These are phyloP conservation scores for Mycosphaerella sp. DNA, from an alignment of 2,329 filamentous ascomycete genomes.

Conservation along the genomic window DNA sequence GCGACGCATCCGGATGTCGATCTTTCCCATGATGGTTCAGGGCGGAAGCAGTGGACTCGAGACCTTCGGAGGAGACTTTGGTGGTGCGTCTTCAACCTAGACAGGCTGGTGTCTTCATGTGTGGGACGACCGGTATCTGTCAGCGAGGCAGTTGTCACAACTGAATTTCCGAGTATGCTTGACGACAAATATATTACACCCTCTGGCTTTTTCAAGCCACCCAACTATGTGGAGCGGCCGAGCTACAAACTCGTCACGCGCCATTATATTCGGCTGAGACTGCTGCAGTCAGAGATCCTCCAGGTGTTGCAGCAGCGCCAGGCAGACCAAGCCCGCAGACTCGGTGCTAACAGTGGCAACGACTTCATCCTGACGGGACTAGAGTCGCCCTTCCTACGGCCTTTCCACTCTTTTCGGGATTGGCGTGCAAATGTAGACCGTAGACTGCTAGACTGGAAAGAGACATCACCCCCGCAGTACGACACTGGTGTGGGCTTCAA, in stretches of 20 bases:
- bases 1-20: constrained; percentile 18
- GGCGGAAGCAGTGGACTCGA: constrained; percentile 73
- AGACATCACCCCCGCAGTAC: constrained; percentile 65
- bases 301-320: constrained; percentile 92
- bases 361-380: constrained; percentile 71
- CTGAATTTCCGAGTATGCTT: constrained; percentile 81
- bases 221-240: constrained; percentile 47
- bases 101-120: constrained; percentile 89
- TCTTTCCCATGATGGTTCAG: constrained; percentile 35
- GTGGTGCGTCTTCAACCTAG: constrained; percentile 92
- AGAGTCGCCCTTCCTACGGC: constrained; percentile 76
- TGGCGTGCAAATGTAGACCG: constrained; percentile 86
- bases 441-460: constrained; percentile 79
- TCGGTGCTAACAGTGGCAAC: constrained; percentile 58
- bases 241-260: constrained; percentile 88
- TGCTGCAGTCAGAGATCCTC: constrained; percentile 90
- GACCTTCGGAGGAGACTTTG: constrained; percentile 82
- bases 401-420: constrained; percentile 76
- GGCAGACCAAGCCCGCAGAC: constrained; percentile 66
- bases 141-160: constrained; percentile 93
- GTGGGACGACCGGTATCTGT: constrained; percentile 91
- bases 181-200: constrained; percentile 86
- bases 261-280: constrained; percentile 82
- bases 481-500: constrained; percentile 86
- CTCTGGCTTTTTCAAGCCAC: constrained; percentile 61